Evolutionary conservation across 2,329 filamentous ascomycete species (phyloP).

Genomic region (Phialophora expanda): DNA sequence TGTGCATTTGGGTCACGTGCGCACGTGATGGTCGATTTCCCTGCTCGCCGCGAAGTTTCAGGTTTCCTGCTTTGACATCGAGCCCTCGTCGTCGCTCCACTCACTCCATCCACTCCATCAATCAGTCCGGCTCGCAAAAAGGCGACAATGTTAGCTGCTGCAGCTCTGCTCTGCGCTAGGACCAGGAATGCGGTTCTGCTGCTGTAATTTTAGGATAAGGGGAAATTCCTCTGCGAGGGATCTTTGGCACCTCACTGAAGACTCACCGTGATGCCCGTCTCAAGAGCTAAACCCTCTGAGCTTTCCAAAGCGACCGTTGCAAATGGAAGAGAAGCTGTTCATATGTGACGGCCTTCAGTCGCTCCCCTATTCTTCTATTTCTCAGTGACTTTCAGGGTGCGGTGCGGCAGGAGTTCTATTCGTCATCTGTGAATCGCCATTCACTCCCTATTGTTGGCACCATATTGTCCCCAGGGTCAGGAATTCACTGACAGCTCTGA

Average conservation of each 20-base stretch:
- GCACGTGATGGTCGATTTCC: neutral
- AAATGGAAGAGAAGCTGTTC: neutral
- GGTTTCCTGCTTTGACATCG: neutral
- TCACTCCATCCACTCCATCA: neutral
- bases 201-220: neutral
- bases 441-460: conserved; percentile 8
- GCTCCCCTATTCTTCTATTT: neutral
- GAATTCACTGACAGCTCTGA: neutral
- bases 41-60: neutral
- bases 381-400: neutral
- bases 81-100: neutral
- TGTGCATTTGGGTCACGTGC: neutral
- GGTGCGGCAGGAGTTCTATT: neutral
- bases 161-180: neutral
- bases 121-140: neutral
- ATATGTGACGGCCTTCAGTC: neutral
- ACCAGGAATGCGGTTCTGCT: too few species aligned
- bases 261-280: neutral
- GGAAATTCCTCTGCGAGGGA: neutral
- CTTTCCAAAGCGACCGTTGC: neutral
- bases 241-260: neutral
- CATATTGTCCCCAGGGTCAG: neutral
- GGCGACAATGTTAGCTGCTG: neutral
- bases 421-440: conserved; percentile 5
- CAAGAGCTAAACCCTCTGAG: neutral